A percentile compares a stretch with the other conserved stretches of the same genome.
These are phyloP conservation scores for Starmerella powellii DNA, from an alignment of 805 yeast species.

Conservation along the genomic window DNA sequence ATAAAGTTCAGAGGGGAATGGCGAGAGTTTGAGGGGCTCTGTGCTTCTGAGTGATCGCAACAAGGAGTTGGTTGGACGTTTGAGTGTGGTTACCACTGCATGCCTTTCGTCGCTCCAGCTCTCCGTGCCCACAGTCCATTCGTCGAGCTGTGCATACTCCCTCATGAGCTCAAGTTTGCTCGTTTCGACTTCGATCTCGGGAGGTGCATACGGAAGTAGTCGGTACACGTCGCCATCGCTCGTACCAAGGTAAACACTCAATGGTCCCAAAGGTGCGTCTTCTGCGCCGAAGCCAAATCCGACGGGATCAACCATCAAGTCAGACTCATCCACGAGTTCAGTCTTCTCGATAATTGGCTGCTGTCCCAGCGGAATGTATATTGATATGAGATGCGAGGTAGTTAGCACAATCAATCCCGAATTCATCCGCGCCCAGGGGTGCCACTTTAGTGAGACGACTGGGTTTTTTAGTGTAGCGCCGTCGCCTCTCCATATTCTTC, in stretches of 20 bases:
- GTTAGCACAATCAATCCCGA: constrained; percentile 37
- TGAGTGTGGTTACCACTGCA: not conserved
- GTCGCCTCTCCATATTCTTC: not conserved
- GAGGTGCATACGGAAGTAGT: constrained; percentile 55
- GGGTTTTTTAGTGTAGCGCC: no score
- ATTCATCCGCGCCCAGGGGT: constrained; percentile 34
- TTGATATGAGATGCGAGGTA: constrained; percentile 19
- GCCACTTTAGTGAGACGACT: constrained; percentile 36
- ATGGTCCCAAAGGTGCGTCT: constrained; percentile 32
- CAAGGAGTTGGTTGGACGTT: constrained; percentile 2
- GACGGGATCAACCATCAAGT: constrained; percentile 23
- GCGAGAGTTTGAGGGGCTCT: constrained; percentile 45
- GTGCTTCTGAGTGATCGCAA: constrained; percentile 25
- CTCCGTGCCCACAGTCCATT: constrained; percentile 27
- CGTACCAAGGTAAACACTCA: constrained; percentile 43
- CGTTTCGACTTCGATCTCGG: constrained; percentile 30
- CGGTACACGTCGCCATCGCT: constrained; percentile 48
- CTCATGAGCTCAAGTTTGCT: not conserved
- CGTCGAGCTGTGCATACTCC: constrained; percentile 23
- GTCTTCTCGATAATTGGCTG: constrained; percentile 29
- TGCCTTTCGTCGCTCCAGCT: constrained; percentile 5
- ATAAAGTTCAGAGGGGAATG: constrained; percentile 46
- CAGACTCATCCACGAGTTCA: constrained; percentile 2
- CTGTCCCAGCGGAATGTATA: constrained; percentile 23
- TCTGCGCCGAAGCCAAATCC: constrained; percentile 38